Conservation (phyloP, 495 filamentous ascomycete genomes). For the Tuber aestivum region DNA sequence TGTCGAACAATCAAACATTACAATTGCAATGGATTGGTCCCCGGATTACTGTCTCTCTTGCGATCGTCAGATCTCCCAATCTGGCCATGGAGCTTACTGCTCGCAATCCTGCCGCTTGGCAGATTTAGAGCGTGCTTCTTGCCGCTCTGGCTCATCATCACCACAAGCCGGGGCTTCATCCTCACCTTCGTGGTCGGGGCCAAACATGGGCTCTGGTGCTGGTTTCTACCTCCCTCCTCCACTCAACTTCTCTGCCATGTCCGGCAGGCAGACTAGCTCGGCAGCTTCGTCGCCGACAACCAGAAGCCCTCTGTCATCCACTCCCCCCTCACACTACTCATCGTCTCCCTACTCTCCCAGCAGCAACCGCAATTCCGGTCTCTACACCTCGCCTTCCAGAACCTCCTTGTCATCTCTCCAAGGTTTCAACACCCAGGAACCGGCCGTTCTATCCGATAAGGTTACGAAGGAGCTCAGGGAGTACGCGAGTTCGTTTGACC, state of each 20-base stretch:
- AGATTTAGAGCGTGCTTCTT: conserved; percentile 68
- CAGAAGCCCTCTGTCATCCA: conserved; percentile 39
- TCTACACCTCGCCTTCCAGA: conserved; percentile 61
- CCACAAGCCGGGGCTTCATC: conserved; percentile 46
- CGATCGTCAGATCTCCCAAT: conserved; percentile 69
- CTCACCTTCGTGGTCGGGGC: conserved; percentile 48
- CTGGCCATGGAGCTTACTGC: conserved; percentile 72
- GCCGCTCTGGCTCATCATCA: conserved; percentile 52
- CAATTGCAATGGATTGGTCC: conserved; percentile 76
- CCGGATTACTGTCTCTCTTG: conserved; percentile 92
- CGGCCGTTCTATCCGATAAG: conserved; percentile 61
- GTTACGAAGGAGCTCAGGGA: conserved; percentile 72
- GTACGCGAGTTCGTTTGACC: conserved; percentile 85
- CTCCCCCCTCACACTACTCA: conserved; percentile 38
- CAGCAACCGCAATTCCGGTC: conserved; percentile 32
- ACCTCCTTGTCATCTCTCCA: conserved; percentile 76
- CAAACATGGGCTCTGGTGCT: conserved; percentile 44
- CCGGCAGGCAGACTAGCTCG: conserved; percentile 29
- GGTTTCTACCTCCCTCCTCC: conserved; percentile 64
- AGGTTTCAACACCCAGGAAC: conserved; percentile 55
- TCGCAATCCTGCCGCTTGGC: conserved; percentile 86
- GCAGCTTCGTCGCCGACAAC: conserved; percentile 26
- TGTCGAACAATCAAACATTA: conserved; percentile 45
- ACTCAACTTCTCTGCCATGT: conserved; percentile 54
- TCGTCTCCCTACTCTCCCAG: conserved; percentile 43